These are phyloP conservation scores for Rugonectria rugulosa DNA, from an alignment of 2,329 filamentous ascomycete species.

Conservation along the genomic window DNA sequence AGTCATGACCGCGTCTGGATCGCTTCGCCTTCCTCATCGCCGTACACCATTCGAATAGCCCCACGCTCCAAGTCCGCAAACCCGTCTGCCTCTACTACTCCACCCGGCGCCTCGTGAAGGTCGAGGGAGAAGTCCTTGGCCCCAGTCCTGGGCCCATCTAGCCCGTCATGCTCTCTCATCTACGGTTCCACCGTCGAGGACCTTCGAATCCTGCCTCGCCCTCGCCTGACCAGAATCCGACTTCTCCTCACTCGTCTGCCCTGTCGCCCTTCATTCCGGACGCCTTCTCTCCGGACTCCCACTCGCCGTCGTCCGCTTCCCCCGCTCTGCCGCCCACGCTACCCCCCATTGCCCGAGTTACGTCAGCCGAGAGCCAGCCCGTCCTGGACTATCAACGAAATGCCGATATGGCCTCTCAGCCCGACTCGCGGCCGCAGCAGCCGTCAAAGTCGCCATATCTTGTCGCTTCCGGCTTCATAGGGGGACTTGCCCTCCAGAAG, in stretches of 20 bases:
- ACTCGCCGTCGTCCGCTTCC: conserved; percentile 45
- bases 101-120: conserved; percentile 27
- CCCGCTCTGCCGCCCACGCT: conserved; percentile 56
- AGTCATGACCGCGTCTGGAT: conserved; percentile 40
- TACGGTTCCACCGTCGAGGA: conserved; percentile 66
- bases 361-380: conserved; percentile 49
- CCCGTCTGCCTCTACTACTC: conserved; percentile 26
- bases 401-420: conserved; percentile 31
- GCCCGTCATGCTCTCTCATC: conserved; percentile 58
- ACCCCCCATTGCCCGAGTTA: conserved; percentile 59
- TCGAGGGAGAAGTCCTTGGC: conserved; percentile 15
- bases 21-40: conserved; percentile 29
- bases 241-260: conserved; percentile 47
- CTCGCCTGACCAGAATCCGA: conserved; percentile 55
- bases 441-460: conserved; percentile 45
- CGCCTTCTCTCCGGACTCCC: conserved; percentile 45
- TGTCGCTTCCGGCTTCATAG: conserved; percentile 58
- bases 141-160: conserved; percentile 26
- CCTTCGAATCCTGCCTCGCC: conserved; percentile 65
- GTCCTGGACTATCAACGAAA: conserved; percentile 34
- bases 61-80: conserved; percentile 26
- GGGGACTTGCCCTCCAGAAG: conserved; percentile 62
- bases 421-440: conserved; percentile 37
- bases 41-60: conserved; percentile 29
- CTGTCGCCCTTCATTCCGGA: conserved; percentile 53